These are phyloP conservation scores for Phialophora verrucosa DNA, from an alignment of 2,329 filamentous ascomycete genomes.

Conservation along the genomic window DNA sequence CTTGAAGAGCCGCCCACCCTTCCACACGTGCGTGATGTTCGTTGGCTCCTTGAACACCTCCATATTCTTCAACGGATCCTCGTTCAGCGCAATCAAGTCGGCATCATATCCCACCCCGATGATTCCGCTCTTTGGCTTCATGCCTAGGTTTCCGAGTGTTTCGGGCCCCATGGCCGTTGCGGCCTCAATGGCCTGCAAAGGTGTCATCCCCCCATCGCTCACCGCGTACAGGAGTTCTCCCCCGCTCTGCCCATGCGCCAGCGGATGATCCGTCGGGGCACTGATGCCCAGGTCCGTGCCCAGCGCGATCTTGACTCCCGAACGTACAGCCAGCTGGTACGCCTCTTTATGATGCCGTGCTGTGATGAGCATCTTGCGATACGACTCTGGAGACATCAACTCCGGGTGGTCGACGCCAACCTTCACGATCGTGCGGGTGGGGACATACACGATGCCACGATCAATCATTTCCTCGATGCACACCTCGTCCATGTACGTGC, in stretches of 20 bases:
- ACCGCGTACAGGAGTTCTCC: constrained; percentile 57
- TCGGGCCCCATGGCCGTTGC: constrained; percentile 56
- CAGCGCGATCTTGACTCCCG: constrained; percentile 55
- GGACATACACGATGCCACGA: constrained; percentile 53
- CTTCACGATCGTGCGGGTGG: constrained; percentile 54
- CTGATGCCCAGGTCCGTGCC: constrained; percentile 55
- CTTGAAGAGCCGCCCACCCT: constrained; percentile 36
- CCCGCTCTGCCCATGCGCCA: constrained; percentile 52
- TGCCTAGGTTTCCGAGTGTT: constrained; percentile 51
- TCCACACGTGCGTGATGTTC: constrained; percentile 56
- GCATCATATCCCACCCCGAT: constrained; percentile 56
- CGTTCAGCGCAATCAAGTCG: constrained; percentile 54
- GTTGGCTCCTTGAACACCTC: constrained; percentile 47
- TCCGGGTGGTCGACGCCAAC: constrained; percentile 45
- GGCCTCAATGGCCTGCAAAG: constrained; percentile 59
- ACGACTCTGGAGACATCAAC: constrained; percentile 44
- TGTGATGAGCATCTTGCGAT: constrained; percentile 50
- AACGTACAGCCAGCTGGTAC: constrained; percentile 51
- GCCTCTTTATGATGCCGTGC: constrained; percentile 47
- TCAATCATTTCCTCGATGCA: constrained; percentile 53
- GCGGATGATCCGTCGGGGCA: constrained; percentile 42
- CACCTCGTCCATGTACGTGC: constrained; percentile 56
- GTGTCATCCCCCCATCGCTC: constrained; percentile 54
- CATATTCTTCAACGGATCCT: constrained; percentile 55
- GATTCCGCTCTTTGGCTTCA: constrained; percentile 54